phyloP scores from a whole-genome alignment of 176 grass and related monocot species.

The Themeda triandra region DNA sequence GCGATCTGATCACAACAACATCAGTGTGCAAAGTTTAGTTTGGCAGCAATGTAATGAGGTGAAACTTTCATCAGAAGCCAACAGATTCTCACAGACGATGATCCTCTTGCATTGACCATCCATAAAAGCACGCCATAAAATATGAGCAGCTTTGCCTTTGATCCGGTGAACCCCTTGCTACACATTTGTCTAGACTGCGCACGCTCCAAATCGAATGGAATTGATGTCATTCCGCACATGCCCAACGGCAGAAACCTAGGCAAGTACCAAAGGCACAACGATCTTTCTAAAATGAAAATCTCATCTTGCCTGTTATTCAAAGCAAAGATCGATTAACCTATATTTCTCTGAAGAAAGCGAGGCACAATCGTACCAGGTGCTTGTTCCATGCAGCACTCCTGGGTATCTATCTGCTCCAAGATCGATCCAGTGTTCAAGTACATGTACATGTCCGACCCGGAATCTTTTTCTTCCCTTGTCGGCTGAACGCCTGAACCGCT shows the following conservation, averaged over 20 bases:
- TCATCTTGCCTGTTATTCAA: slow-evolving; percentile 31
- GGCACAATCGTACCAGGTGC: no score
- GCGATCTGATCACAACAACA: neutral
- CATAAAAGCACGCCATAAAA: slow-evolving; percentile 26
- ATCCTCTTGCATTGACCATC: neutral
- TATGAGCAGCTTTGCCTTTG: slow-evolving; percentile 11
- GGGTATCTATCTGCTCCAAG: no score
- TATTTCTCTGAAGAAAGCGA: no score
- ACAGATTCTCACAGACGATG: neutral
- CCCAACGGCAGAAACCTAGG: slow-evolving; percentile 14
- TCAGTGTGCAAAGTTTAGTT: no score
- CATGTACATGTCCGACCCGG: no score
- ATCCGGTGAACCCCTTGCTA: neutral
- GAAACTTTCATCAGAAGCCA: slow-evolving; percentile 7
- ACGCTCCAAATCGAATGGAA: slow-evolving; percentile 12
- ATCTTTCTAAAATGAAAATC: neutral
- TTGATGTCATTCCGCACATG: slow-evolving; percentile 6
- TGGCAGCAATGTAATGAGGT: no score
- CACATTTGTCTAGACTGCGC: no score
- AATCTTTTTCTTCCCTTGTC: no score
- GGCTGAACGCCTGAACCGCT: no score
- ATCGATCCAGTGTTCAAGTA: no score
- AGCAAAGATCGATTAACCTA: slow-evolving; percentile 7
- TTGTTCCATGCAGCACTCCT: no score
- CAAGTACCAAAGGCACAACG: slow-evolving; percentile 11